A percentile compares a stretch with the other conserved stretches of the same genome.
Conservation (phyloP, 371 early-diverging fungal genomes). For the Nematocida sp. region DNA sequence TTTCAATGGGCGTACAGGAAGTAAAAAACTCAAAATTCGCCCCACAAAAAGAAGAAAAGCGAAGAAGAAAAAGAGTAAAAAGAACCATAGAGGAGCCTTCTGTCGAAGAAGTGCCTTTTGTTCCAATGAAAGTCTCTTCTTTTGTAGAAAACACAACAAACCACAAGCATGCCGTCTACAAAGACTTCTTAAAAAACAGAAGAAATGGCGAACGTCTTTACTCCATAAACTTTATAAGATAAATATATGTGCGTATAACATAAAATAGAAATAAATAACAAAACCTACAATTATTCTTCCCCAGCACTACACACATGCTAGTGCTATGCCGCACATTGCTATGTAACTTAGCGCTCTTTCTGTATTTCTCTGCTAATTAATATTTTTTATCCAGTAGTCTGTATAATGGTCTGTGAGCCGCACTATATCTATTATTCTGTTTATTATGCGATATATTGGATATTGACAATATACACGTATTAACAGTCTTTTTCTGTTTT, state of each 20-base stretch:
- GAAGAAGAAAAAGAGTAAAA: slow-evolving; percentile 48
- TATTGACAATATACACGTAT: too few relatives aligned
- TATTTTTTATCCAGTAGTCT: too few relatives aligned
- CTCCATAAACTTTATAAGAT: neutral
- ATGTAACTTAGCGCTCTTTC: too few relatives aligned
- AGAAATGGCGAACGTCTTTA: slow-evolving; percentile 34
- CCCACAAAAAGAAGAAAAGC: neutral
- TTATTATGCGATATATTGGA: too few relatives aligned
- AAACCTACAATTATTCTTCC: neutral
- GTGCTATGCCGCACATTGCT: neutral
- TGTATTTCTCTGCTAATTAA: too few relatives aligned
- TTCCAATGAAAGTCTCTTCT: neutral
- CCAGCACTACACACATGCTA: neutral
- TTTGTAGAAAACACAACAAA: slow-evolving; percentile 23
- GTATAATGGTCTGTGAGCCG: too few relatives aligned
- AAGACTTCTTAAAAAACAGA: slow-evolving; percentile 35
- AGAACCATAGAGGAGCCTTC: neutral
- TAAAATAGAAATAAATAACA: neutral
- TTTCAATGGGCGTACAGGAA: slow-evolving; percentile 43
- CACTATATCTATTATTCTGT: too few relatives aligned
- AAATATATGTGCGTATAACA: neutral
- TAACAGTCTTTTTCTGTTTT: too few relatives aligned
- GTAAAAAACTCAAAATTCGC: slow-evolving; percentile 26
- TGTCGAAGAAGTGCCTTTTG: too few relatives aligned
- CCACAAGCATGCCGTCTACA: slow-evolving; percentile 33